These are phyloP conservation scores for Pichia sp. DNA, from an alignment of 1,139 yeast species.

Conservation along the genomic window DNA sequence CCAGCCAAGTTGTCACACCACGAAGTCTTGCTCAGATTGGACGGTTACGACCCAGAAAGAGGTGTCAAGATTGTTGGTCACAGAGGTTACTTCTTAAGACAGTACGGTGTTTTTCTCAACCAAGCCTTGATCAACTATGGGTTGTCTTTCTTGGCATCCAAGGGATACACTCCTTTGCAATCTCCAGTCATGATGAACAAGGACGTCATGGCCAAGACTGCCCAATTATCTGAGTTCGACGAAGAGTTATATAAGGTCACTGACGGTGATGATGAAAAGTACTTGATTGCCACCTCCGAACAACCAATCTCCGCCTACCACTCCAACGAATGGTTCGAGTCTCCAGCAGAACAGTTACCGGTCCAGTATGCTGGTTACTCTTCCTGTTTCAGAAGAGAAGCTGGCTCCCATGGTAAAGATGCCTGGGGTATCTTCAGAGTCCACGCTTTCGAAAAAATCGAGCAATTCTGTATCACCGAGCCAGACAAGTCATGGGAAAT, in stretches of 20 bases:
- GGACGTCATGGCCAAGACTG: constrained; percentile 99
- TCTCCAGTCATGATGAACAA: constrained; percentile 99
- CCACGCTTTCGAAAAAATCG: constrained; percentile 96
- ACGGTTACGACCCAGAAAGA: constrained; percentile 98
- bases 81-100: constrained; percentile 95
- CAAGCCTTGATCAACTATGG: constrained; percentile 98
- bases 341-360: constrained; percentile 95
- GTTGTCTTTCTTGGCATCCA: constrained; percentile 68
- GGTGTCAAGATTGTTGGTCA: constrained; percentile 98
- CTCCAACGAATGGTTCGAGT: constrained; percentile 97
- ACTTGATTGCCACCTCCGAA: constrained; percentile 96
- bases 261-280: constrained; percentile 97
- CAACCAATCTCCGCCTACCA: constrained; percentile 99
- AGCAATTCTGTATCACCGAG: constrained; percentile 92
- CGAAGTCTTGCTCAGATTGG: constrained; percentile 87
- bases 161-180: constrained; percentile 86
- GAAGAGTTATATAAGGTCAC: constrained; percentile 95
- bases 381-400: constrained; percentile 98
- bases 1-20: constrained; percentile 89
- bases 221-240: constrained; percentile 95
- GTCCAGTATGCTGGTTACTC: constrained; percentile 96
- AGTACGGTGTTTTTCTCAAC: constrained; percentile 92
- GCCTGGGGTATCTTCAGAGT: constrained; percentile 99
- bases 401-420: constrained; percentile 98
- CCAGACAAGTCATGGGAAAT: constrained; percentile 98